These are phyloP conservation scores for Pholiota molesta DNA, from an alignment of 768 basidiomycete genomes.

Conservation along the genomic window DNA sequence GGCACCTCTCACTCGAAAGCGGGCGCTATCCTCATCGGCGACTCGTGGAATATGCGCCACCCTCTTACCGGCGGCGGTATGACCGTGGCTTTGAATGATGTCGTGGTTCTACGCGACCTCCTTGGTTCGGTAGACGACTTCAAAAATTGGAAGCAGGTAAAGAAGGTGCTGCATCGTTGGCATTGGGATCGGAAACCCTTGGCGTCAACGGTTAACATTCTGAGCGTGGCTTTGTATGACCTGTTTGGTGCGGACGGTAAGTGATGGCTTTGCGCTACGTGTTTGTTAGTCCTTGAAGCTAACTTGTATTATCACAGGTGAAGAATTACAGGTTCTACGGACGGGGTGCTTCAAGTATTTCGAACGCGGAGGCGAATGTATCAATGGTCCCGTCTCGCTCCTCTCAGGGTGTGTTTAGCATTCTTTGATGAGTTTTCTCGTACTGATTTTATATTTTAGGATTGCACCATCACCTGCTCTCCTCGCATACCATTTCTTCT, in stretches of 20 bases:
- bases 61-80: conserved; percentile 98
- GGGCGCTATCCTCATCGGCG: conserved; percentile 86
- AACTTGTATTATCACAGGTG: conserved; percentile 41
- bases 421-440: background rate
- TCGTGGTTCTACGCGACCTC: conserved; percentile 69
- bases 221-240: conserved; percentile 92
- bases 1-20: conserved; percentile 51
- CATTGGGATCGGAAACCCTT: conserved; percentile 87
- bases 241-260: conserved; percentile 91
- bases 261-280: conserved; percentile 28
- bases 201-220: conserved; percentile 86
- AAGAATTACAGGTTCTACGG: conserved; percentile 62
- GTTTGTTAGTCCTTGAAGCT: background rate
- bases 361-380: conserved; percentile 86
- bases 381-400: conserved; percentile 87
- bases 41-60: conserved; percentile 99
- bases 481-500: conserved; percentile 91
- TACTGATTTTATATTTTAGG: conserved; percentile 29
- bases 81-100: conserved; percentile 93
- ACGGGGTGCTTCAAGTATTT: conserved; percentile 98
- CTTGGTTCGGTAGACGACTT: conserved; percentile 49
- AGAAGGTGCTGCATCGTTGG: conserved; percentile 66
- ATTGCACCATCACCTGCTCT: conserved; percentile 79
- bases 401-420: conserved; percentile 72
- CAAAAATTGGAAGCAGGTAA: conserved; percentile 54